Base-by-base conservation (phyloP, 2,329 filamentous ascomycete genomes). In the Fusarium bactridioides region DNA sequence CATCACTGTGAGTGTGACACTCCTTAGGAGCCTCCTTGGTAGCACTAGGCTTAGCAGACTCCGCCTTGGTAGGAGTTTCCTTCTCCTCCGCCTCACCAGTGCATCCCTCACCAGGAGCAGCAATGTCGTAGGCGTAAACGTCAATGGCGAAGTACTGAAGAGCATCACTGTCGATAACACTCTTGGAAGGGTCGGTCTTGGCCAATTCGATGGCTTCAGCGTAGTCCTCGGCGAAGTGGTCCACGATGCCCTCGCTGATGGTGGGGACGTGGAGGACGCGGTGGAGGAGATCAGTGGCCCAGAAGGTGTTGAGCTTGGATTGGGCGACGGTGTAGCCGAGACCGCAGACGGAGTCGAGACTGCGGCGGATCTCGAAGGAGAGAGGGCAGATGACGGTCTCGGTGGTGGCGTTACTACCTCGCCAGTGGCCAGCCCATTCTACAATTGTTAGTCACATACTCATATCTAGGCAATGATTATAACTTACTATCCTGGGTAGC, bases 61-160 rank as follows among this genome's bases (percentile, higher is more conserved):
- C 69, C 4, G 76, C 73, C 21, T 67, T 60, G 15, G 68, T 72
- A 47, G 70, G 61, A 13, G 64, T 64, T 56, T 72, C 61, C 18
- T 69, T 64, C 37, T 71, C 62, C 47, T 73, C 73, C 9, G 54
- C 33, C 71, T 82, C 82, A 7, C 90, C 90, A 0, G 86, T 78
- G 78, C 91, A 93, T 1, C 91, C 91, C 33, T 86, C 84, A 0
- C 90, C 90, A 0, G 90, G 90, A 10, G 88, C 82, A 12, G 88
- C 88, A 74, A 93, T 85, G 67, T 93, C 90, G 70, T 86, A 89
- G 0, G 90, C 90, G 79, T 91, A 93, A 3, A 84, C 89, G 65
- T 92, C 90, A 11, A 92, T 85, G 9, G 91, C 91, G 78, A 93
- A 93, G 79, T 90, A 91, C 80, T 92, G 89, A 45, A 93, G 83